Evolutionary conservation across 1,139 yeast species (phyloP).

Genomic region (Petasospora fabianii): DNA sequence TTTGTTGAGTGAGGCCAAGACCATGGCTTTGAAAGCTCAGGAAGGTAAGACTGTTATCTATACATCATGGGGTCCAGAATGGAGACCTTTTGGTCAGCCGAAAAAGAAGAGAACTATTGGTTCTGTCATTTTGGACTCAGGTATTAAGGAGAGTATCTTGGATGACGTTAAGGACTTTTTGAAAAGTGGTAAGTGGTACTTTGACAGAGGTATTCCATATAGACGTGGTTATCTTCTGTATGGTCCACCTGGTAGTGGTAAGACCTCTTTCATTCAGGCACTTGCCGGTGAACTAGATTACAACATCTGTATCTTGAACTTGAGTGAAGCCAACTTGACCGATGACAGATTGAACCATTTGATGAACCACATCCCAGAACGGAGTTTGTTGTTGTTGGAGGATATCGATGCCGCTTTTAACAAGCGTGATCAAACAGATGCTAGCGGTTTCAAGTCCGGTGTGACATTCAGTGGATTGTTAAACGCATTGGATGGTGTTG

Average conservation of each 20-base stretch:
- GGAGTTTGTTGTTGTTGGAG: constrained; percentile 80
- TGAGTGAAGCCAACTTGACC: constrained; percentile 86
- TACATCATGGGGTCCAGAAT: constrained; percentile 97
- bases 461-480: constrained; percentile 93
- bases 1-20: constrained; percentile 81
- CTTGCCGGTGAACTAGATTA: constrained; percentile 95
- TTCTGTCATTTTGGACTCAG: constrained; percentile 80
- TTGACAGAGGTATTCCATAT: constrained; percentile 93
- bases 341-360: constrained; percentile 92
- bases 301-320: constrained; percentile 86
- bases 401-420: constrained; percentile 96
- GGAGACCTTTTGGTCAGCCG: constrained; percentile 98
- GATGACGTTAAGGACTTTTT: constrained; percentile 79
- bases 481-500: constrained; percentile 97
- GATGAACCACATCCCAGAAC: constrained; percentile 93
- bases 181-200: constrained; percentile 83
- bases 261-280: constrained; percentile 93
- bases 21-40: constrained; percentile 72
- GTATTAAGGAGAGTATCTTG: constrained; percentile 61
- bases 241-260: constrained; percentile 99
- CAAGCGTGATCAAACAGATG: constrained; percentile 71
- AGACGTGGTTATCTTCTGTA: constrained; percentile 89
- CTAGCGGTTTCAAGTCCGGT: constrained; percentile 74
- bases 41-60: constrained; percentile 94
- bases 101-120: constrained; percentile 80